These are phyloP conservation scores for Sphaceloma murrayae DNA, from an alignment of 2,329 filamentous ascomycete genomes.

Conservation along the genomic window DNA sequence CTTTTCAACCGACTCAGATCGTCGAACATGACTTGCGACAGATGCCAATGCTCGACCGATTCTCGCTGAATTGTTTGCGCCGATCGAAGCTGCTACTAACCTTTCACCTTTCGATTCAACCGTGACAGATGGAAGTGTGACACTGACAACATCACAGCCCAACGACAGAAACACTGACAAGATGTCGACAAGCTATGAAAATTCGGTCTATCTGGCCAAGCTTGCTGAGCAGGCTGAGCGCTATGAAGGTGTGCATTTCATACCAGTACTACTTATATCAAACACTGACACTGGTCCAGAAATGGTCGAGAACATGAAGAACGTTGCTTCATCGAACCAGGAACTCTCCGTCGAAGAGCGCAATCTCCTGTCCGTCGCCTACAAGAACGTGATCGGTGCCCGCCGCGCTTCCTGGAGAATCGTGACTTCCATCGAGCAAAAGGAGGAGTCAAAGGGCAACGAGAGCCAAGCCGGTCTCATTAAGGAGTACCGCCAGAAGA, in stretches of 20 bases:
- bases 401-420: conserved; percentile 97
- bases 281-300: conserved; percentile 45
- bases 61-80: not conserved
- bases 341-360: conserved; percentile 76
- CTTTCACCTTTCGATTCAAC: too few relatives aligned
- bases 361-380: conserved; percentile 93
- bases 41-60: conserved; percentile 9
- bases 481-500: conserved; percentile 98
- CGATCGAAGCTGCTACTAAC: conserved; percentile 12
- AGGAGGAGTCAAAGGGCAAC: conserved; percentile 99
- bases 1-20: too few relatives aligned
- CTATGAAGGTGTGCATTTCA: conserved; percentile 70
- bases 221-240: conserved; percentile 99
- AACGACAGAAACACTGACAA: conserved; percentile 4
- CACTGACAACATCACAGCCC: not conserved
- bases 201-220: conserved; percentile 99
- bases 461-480: conserved; percentile 81
- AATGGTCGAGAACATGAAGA: conserved; percentile 99
- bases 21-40: too few relatives aligned
- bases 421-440: conserved; percentile 96
- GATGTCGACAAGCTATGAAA: conserved; percentile 64
- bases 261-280: conserved; percentile 7
- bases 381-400: conserved; percentile 98
- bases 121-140: too few relatives aligned
- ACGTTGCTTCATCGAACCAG: conserved; percentile 71